Evolutionary conservation across 768 basidiomycete genomes (phyloP).

Genomic region (Phlebiopsis gigantea): DNA sequence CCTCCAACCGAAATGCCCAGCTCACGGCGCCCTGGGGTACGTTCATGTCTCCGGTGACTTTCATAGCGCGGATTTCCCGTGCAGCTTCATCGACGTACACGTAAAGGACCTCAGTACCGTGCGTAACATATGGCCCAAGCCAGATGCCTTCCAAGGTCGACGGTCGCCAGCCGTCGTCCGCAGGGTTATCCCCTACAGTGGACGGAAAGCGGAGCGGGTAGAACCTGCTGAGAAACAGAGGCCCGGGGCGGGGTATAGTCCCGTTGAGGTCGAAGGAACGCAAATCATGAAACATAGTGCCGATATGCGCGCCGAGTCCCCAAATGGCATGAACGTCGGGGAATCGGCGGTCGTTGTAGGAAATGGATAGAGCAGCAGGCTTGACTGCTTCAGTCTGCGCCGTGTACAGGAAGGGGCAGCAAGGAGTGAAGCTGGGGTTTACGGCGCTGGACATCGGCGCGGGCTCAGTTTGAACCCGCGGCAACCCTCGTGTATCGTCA

Average conservation of each 20-base stretch:
- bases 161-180: slow-evolving; percentile 12
- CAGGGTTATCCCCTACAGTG: slow-evolving; percentile 8
- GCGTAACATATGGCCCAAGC: slow-evolving; percentile 21
- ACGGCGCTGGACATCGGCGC: not conserved
- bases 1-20: slow-evolving; percentile 13
- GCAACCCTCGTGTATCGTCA: slow-evolving; percentile 12
- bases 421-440: too few species aligned
- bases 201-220: slow-evolving; percentile 13
- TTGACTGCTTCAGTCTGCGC: not conserved
- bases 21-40: slow-evolving; percentile 19
- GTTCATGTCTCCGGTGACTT: slow-evolving; percentile 21
- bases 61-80: slow-evolving; percentile 15
- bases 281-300: not conserved
- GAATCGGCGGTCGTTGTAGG: not conserved
- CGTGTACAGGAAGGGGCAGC: not conserved
- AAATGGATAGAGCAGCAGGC: slow-evolving; percentile 14
- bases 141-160: slow-evolving; percentile 19
- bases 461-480: slow-evolving; percentile 8
- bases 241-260: slow-evolving; percentile 1
- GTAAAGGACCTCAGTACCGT: slow-evolving; percentile 21
- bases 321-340: not conserved
- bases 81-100: slow-evolving; percentile 9
- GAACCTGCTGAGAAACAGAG: slow-evolving; percentile 12
- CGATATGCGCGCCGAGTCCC: too few species aligned
- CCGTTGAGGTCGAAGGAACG: slow-evolving; percentile 8